phyloP scores from a whole-genome alignment of 805 yeast genomes.

The Candida piceae region DNA sequence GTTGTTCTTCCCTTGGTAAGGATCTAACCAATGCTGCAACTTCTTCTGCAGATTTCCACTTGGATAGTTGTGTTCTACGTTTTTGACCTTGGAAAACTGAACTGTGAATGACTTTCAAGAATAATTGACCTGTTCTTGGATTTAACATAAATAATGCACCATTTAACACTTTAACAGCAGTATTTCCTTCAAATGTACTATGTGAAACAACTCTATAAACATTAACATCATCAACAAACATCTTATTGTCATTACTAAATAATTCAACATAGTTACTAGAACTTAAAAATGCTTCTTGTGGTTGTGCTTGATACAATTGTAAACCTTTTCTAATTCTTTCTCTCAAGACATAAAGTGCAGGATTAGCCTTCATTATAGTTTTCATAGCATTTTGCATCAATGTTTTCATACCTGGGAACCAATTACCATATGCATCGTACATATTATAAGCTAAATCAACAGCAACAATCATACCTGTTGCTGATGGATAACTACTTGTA shows the following conservation, averaged over 20 bases:
- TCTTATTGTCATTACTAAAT: conserved; percentile 75
- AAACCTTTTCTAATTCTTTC: conserved; percentile 93
- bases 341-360: conserved; percentile 83
- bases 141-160: conserved; percentile 89
- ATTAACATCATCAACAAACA: conserved; percentile 89
- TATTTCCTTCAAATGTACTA: conserved; percentile 86
- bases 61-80: conserved; percentile 85
- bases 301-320: conserved; percentile 89
- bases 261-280: conserved; percentile 88
- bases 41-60: conserved; percentile 98
- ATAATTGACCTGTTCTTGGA: conserved; percentile 87
- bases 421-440: conserved; percentile 94
- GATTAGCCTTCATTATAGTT: conserved; percentile 91
- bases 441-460: conserved; percentile 92
- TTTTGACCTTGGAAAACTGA: conserved; percentile 98
- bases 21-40: conserved; percentile 88
- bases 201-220: conserved; percentile 92
- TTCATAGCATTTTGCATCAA: conserved; percentile 87
- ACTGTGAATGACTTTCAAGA: conserved; percentile 84
- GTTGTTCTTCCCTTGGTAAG: conserved; percentile 89
- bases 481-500: conserved; percentile 81
- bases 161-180: conserved; percentile 87
- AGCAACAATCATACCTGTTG: conserved; percentile 87
- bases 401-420: conserved; percentile 95
- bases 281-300: conserved; percentile 85